Conservation (phyloP, 2,329 filamentous ascomycete species). For the Trichoderma simmonsii region DNA sequence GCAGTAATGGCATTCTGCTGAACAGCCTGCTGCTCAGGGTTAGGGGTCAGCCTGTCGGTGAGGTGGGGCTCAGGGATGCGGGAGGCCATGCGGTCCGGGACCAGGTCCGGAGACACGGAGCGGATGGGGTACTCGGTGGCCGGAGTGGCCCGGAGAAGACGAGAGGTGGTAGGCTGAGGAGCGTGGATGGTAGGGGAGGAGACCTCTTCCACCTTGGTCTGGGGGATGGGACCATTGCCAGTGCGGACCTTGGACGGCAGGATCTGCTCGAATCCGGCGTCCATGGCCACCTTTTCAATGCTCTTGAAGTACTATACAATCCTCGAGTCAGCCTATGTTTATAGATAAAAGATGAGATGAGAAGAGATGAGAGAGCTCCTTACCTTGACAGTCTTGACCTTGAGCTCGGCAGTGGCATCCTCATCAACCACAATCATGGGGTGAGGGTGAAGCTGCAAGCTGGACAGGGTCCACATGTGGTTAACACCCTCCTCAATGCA, state of each 20-base stretch:
- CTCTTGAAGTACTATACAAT: slow-evolving; percentile 62
- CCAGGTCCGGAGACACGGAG: slow-evolving; percentile 56
- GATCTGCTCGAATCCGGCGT: slow-evolving; percentile 57
- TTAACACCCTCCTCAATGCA: slow-evolving; percentile 80
- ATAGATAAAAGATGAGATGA: background rate
- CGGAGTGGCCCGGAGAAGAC: slow-evolving; percentile 52
- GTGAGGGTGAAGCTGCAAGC: slow-evolving; percentile 75
- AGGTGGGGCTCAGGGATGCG: slow-evolving; percentile 50
- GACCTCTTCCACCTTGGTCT: slow-evolving; percentile 43
- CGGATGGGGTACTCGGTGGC: slow-evolving; percentile 54
- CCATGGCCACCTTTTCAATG: slow-evolving; percentile 61
- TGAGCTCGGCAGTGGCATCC: slow-evolving; percentile 69
- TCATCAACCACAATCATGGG: slow-evolving; percentile 82
- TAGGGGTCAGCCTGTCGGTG: slow-evolving; percentile 45
- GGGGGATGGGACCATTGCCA: slow-evolving; percentile 41
- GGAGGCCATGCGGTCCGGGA: slow-evolving; percentile 62
- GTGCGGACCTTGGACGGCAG: slow-evolving; percentile 56
- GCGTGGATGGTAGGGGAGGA: slow-evolving; percentile 46
- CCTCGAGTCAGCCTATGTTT: background rate
- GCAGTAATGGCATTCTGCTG: slow-evolving; percentile 23
- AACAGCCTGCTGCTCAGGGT: slow-evolving; percentile 42
- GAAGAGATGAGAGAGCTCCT: slow-evolving; percentile 8
- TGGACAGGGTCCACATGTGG: slow-evolving; percentile 88
- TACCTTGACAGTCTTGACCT: slow-evolving; percentile 69
- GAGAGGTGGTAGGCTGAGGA: slow-evolving; percentile 55